Evolutionary conservation across 495 filamentous ascomycete species (phyloP).

Genomic region (Daldinia childiae): DNA sequence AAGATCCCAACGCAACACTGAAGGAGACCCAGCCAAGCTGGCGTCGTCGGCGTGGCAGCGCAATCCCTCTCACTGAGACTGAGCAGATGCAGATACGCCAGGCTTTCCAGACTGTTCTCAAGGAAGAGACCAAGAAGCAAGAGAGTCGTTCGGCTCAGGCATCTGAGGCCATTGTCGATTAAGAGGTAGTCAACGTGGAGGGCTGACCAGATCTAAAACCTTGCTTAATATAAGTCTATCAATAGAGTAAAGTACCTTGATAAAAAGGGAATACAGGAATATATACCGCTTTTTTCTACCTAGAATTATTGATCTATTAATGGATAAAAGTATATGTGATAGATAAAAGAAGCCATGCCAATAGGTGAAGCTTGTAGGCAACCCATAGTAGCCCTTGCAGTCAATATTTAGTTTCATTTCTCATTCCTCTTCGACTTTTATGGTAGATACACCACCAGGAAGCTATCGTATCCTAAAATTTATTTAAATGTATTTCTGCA

Average conservation of each 20-base stretch:
- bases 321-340: background rate
- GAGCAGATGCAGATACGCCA: constrained; percentile 54
- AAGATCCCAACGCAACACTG: constrained; percentile 68
- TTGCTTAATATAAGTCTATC: background rate
- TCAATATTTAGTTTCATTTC: background rate
- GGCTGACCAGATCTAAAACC: background rate
- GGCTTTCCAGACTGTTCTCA: constrained; percentile 43
- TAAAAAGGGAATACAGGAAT: background rate
- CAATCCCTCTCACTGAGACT: constrained; percentile 57
- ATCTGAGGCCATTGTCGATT: constrained; percentile 18
- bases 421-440: background rate
- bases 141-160: background rate
- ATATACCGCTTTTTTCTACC: background rate
- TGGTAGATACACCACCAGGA: background rate
- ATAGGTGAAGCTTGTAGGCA: background rate
- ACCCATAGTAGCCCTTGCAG: background rate
- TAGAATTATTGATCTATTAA: background rate
- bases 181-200: background rate
- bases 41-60: constrained; percentile 56
- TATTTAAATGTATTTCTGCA: background rate
- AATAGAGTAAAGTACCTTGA: background rate
- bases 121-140: constrained; percentile 33
- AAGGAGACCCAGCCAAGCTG: constrained; percentile 68
- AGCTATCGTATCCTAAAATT: background rate
- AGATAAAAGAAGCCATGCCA: background rate